Percentiles rank a stretch among this genome's conserved stretches.
These are phyloP conservation scores for Fusarium avenaceum DNA, from an alignment of 2,329 filamentous ascomycete species.

Conservation along the genomic window DNA sequence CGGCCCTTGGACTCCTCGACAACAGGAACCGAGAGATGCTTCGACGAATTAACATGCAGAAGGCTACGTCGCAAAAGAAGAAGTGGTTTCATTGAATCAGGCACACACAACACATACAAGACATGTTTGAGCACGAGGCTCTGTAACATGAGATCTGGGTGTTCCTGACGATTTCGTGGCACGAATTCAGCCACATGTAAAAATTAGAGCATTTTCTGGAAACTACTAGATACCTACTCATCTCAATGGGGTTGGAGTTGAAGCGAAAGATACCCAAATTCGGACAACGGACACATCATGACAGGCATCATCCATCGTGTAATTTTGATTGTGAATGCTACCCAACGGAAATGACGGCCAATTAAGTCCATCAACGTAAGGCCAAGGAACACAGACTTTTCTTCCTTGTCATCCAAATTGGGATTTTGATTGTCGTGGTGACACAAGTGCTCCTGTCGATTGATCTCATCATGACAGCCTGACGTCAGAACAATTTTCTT, in stretches of 20 bases:
- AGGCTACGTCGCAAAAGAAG: constrained; percentile 55
- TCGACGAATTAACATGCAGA: constrained; percentile 65
- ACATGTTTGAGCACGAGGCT: constrained; percentile 20
- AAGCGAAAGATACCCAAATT: constrained; percentile 40
- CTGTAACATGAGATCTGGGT: constrained; percentile 24
- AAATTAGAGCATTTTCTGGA: constrained; percentile 33
- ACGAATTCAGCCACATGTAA: constrained; percentile 35
- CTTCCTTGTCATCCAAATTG: constrained; percentile 4
- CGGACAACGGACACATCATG: constrained; percentile 33
- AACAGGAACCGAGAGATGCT: constrained; percentile 68
- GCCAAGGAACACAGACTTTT: constrained; percentile 2
- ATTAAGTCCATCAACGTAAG: constrained; percentile 7
- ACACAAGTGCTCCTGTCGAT: constrained; percentile 8
- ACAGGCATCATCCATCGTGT: constrained; percentile 20
- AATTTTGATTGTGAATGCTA: constrained; percentile 11
- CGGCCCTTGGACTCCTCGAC: constrained; percentile 65
- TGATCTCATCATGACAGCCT: constrained; percentile 44
- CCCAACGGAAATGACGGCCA: constrained; percentile 20
- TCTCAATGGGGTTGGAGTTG: constrained; percentile 47
- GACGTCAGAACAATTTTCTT: constrained; percentile 34
- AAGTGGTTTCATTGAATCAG: constrained; percentile 47
- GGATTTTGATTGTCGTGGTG: constrained; percentile 31
- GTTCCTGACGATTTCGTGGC: constrained; percentile 35
- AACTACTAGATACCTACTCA: constrained; percentile 46
- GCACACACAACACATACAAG: not conserved